phyloP scores from a whole-genome alignment of 2,329 filamentous ascomycete species.

The Claviceps humidiphila region DNA sequence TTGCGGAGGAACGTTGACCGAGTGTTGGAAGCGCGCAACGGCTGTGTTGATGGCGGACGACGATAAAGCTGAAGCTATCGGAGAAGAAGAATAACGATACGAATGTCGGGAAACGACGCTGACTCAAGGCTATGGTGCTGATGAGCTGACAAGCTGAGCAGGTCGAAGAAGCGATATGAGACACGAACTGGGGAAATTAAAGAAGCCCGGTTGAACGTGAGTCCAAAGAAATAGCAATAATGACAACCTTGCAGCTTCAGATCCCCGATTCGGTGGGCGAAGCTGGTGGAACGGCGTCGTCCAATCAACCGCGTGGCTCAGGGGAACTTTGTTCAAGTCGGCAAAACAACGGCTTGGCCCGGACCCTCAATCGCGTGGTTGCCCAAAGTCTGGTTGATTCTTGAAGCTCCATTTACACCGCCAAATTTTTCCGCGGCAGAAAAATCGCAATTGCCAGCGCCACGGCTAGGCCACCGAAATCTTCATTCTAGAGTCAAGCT shows the following conservation, averaged over 20 bases:
- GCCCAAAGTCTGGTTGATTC: too few species aligned
- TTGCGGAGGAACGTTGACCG: background rate
- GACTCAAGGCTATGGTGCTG: background rate
- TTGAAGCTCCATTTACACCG: conserved; percentile 9
- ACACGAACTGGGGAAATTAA: conserved; percentile 7
- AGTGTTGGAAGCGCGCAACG: background rate
- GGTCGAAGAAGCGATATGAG: conserved; percentile 8
- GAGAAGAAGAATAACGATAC: conserved; percentile 2
- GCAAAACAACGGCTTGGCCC: conserved; percentile 10
- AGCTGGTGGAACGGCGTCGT: conserved; percentile 13
- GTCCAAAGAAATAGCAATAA: background rate
- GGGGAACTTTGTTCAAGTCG: background rate
- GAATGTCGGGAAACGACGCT: background rate
- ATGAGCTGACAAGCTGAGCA: background rate
- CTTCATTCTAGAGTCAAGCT: background rate
- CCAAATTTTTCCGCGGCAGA: conserved; percentile 15
- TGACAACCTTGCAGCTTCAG: background rate
- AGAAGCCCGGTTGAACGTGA: conserved; percentile 1
- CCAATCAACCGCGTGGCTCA: conserved; percentile 25
- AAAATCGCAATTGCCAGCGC: conserved; percentile 6
- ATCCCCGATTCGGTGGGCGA: background rate
- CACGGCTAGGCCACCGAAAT: background rate
- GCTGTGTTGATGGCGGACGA: background rate
- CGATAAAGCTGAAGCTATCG: conserved; percentile 1
- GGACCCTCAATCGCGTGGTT: background rate